Evolutionary conservation across 2,329 filamentous ascomycete genomes (phyloP).

Genomic region (Corynespora cassiicola): DNA sequence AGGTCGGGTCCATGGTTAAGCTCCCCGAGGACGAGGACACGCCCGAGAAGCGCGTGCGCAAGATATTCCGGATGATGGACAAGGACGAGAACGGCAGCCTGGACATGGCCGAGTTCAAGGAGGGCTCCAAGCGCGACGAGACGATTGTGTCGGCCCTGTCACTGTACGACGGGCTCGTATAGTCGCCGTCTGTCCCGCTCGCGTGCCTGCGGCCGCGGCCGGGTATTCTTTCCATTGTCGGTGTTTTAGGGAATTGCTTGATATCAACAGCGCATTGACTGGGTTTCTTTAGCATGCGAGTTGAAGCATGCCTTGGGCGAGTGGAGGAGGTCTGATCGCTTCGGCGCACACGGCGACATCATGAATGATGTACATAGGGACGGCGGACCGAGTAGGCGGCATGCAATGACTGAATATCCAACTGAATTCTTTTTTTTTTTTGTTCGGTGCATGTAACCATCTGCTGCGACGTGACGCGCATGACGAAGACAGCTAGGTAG

Average conservation of each 20-base stretch:
- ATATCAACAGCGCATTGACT: constrained; percentile 47
- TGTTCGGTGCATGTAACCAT: too few relatives aligned
- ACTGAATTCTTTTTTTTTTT: too few relatives aligned
- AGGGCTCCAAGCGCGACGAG: constrained; percentile 97
- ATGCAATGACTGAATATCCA: too few relatives aligned
- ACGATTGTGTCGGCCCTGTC: constrained; percentile 97
- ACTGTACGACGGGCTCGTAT: constrained; percentile 95
- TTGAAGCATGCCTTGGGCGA: constrained; percentile 24
- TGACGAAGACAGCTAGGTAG: too few relatives aligned
- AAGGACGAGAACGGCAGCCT: constrained; percentile 98
- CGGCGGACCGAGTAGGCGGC: too few relatives aligned
- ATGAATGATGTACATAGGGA: constrained; percentile 41
- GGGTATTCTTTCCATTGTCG: constrained; percentile 30
- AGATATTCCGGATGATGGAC: constrained; percentile 99
- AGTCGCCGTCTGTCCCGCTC: constrained; percentile 28
- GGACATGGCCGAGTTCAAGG: constrained; percentile 98
- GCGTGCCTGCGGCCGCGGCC: constrained; percentile 6
- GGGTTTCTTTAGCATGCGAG: constrained; percentile 41
- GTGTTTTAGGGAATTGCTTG: constrained; percentile 41
- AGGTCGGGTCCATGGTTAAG: constrained; percentile 99
- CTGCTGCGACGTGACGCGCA: too few relatives aligned
- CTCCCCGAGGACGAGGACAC: constrained; percentile 98
- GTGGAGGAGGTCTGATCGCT: constrained; percentile 33
- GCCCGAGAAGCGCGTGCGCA: constrained; percentile 94
- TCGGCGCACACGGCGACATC: constrained; percentile 37